Base-by-base conservation (phyloP, 169 alveolate genomes). In the Theileria sp. region DNA sequence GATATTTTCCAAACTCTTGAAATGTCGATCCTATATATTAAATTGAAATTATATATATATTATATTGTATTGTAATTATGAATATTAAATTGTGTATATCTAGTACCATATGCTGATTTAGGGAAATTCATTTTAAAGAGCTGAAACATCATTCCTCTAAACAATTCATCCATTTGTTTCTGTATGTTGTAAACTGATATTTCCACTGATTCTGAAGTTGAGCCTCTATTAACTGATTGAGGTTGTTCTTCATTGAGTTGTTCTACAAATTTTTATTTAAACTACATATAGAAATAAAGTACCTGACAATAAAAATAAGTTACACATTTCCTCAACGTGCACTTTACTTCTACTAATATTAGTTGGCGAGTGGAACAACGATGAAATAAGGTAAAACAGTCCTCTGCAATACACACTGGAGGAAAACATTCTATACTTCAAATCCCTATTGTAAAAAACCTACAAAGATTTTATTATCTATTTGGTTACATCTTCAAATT, bases 361-460 rank as follows among this genome's bases (percentile, higher is more conserved):
- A 71, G 89, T 81, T 2, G 94, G 94, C 13, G 90, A 86, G 73
- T 87, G 87, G 72, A 91, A 91, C 69, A 91, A 66, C 23, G 90
- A 84, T 32, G 88, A 75, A 0, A 91, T 77, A 3, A 91, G 76
- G 54, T 87, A 91, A 56, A 91, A 91, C 15, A 91, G 78, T 0
- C 94, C 94, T 67, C 88, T 85, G 61, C 94, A 91, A 21, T 74
- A 67, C 19, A 91, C 79, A 7, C 92, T 84, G 50, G 77, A 87
- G 2, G 94, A 89, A 10, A 91, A 69, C 25, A 91, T 81, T 51
- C 86, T 87, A 74, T 91, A 87, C 44, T 87, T 91, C 21, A 91
- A 61, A 8, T 91, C 93, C 70, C 86, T 87, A 12, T 86, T 75
- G 64, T 79, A 85, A 32, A 77, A 78, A 17, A 77, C 77, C 89